Base-by-base conservation (phyloP, 2,329 filamentous ascomycete genomes). In the Leptographium wingfieldii region DNA sequence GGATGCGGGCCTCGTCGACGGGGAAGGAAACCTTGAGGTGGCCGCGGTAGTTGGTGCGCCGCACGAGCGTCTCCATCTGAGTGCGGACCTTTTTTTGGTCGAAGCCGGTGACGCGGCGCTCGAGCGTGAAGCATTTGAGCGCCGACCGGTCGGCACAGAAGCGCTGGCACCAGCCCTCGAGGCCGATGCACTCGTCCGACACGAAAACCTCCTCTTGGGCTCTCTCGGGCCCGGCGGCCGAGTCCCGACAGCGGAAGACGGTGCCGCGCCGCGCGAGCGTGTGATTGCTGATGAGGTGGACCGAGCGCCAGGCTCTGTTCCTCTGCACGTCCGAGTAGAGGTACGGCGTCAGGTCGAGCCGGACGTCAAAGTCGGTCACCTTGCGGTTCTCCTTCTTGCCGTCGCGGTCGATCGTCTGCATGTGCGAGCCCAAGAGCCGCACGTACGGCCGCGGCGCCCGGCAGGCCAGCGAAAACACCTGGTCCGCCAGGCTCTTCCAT, bases 21-120 rank as follows among this genome's bases (percentile, higher is more conserved):
- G 83, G 83, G 66, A 90, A 86, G 0, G 73, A 71, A 58, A 91
- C 76, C 19, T 70, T 63, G 27, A 87, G 69, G 58, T 77, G 72
- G 7, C 87, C 87, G 31, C 80, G 79, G 72, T 91, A 92, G 68
- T 85, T 83, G 4, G 86, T 88, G 22, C 76, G 73, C 38, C 80
- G 76, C 22, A 90, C 78, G 2, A 88, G 70, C n/a, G 69, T 72
- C 60, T 78, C 74, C 25, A 90, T 70, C 7, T 79, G 74, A 19
- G 72, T 67, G 52, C 75, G 73, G 25, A 90, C 70, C 53, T 72
- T 69, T 1, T 75, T 74, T 59, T 79, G 75, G 67, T 90, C 81
- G 68, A 88, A 80, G 27, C 86, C 86, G 0, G 75, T 69, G 56
- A 90, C 74, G 38, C 71, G 71, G 10, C 81, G 75, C 63, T 73